phyloP scores from a whole-genome alignment of 1,284 basidiomycete species.

The Malassezia cuniculi region DNA sequence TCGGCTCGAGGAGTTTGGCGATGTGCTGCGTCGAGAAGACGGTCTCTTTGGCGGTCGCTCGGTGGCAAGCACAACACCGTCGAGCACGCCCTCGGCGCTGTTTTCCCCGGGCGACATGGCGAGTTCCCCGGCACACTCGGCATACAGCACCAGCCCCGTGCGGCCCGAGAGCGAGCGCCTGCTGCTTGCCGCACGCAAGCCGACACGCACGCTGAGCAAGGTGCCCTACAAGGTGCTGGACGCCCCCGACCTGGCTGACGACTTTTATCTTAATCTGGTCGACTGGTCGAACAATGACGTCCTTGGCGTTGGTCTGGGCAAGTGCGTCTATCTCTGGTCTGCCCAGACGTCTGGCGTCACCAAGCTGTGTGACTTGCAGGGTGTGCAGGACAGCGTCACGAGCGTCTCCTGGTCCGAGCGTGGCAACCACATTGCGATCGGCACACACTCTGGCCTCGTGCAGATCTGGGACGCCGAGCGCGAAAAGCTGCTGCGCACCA shows the following conservation, averaged over 20 bases:
- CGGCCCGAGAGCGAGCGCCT: slow-evolving; percentile 67
- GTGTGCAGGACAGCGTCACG: slow-evolving; percentile 34
- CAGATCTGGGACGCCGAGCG: slow-evolving; percentile 90
- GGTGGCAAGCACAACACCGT: background rate
- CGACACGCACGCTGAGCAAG: slow-evolving; percentile 72
- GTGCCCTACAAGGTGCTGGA: slow-evolving; percentile 95
- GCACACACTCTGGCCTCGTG: slow-evolving; percentile 71
- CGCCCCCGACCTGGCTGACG: slow-evolving; percentile 82
- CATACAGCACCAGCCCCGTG: slow-evolving; percentile 80
- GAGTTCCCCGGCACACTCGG: slow-evolving; percentile 59
- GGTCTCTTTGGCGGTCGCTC: slow-evolving; percentile 28
- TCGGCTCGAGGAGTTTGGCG: slow-evolving; percentile 14
- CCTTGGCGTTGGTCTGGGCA: slow-evolving; percentile 78
- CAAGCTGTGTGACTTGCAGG: slow-evolving; percentile 69
- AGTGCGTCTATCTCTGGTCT: slow-evolving; percentile 91
- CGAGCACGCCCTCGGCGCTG: background rate
- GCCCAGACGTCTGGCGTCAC: slow-evolving; percentile 83
- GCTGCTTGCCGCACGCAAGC: slow-evolving; percentile 70
- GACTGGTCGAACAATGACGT: slow-evolving; percentile 94
- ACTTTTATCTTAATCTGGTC: slow-evolving; percentile 95
- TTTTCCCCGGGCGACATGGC: slow-evolving; percentile 17
- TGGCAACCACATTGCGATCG: slow-evolving; percentile 64
- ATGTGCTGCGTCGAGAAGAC: background rate
- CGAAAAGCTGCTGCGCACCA: slow-evolving; percentile 62
- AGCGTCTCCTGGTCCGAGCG: slow-evolving; percentile 54